These are phyloP conservation scores for Ceratocystis albifundus DNA, from an alignment of 2,329 filamentous ascomycete genomes.

Conservation along the genomic window DNA sequence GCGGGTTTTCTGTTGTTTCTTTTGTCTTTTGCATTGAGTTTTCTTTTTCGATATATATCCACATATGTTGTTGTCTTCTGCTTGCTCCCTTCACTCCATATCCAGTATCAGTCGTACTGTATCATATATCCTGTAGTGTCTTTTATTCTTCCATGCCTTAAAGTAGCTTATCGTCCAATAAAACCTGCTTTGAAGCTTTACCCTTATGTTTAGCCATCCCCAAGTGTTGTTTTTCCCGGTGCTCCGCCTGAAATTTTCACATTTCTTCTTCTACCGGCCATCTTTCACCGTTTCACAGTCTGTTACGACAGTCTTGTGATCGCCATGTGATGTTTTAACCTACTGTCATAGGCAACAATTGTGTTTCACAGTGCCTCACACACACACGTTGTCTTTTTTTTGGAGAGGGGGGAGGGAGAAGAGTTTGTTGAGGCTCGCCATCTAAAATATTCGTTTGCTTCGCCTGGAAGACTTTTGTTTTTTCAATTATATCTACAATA, in stretches of 20 bases:
- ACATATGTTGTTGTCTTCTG: background rate
- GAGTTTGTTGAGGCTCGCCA: background rate
- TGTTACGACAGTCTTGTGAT: background rate
- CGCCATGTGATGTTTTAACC: background rate
- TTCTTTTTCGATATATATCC: conserved; percentile 10
- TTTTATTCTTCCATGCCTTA: background rate
- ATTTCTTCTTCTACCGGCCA: background rate
- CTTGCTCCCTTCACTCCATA: background rate
- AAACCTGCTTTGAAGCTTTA: background rate
- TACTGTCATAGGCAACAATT: background rate
- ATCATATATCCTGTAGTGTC: background rate
- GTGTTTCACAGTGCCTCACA: background rate
- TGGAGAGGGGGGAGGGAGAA: too few species aligned
- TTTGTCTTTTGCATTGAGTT: conserved; percentile 3
- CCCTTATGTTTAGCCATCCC: background rate
- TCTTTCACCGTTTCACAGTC: background rate
- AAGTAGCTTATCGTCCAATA: background rate
- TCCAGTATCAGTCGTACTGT: background rate
- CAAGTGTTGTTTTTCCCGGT: background rate
- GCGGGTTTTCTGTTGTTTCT: background rate
- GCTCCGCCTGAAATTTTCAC: background rate
- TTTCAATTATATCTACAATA: background rate
- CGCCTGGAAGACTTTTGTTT: conserved; percentile 5
- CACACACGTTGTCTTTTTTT: background rate
- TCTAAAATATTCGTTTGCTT: background rate